Conservation (phyloP, 2,329 filamentous ascomycete species). For the Emericellopsis cladophorae region DNA sequence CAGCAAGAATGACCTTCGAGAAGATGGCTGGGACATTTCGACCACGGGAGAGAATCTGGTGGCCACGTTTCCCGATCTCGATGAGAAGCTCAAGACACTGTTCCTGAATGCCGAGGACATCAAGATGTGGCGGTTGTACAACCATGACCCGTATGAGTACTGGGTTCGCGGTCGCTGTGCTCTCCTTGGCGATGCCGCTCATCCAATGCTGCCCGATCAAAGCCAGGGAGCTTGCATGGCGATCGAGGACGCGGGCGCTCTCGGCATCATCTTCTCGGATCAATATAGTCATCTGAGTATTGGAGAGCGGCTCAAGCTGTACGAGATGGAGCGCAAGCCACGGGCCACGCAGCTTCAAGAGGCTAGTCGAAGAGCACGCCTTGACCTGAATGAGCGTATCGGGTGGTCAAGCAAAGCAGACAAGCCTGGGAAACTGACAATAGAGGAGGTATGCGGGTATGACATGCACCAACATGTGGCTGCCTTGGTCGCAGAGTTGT, state of each 20-base stretch:
- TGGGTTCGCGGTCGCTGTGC: slow-evolving; percentile 32
- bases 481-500: neutral
- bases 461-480: slow-evolving; percentile 10
- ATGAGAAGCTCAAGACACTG: slow-evolving; percentile 37
- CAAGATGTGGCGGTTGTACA: slow-evolving; percentile 43
- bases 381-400: slow-evolving; percentile 43
- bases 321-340: slow-evolving; percentile 33
- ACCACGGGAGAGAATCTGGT: slow-evolving; percentile 40
- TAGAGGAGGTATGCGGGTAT: slow-evolving; percentile 48
- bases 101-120: slow-evolving; percentile 46
- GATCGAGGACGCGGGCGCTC: slow-evolving; percentile 47
- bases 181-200: slow-evolving; percentile 50
- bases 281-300: slow-evolving; percentile 25
- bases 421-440: slow-evolving; percentile 41
- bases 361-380: slow-evolving; percentile 34
- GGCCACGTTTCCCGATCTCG: slow-evolving; percentile 42
- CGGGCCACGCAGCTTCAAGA: slow-evolving; percentile 36
- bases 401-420: slow-evolving; percentile 43
- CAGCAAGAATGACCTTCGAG: slow-evolving; percentile 40
- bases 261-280: slow-evolving; percentile 42
- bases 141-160: slow-evolving; percentile 34
- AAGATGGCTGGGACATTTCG: slow-evolving; percentile 40
- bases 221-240: slow-evolving; percentile 55
- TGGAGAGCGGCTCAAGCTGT: slow-evolving; percentile 27
- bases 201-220: slow-evolving; percentile 57